These are phyloP conservation scores for Russula sp. DNA, from an alignment of 768 basidiomycete species.

Conservation along the genomic window DNA sequence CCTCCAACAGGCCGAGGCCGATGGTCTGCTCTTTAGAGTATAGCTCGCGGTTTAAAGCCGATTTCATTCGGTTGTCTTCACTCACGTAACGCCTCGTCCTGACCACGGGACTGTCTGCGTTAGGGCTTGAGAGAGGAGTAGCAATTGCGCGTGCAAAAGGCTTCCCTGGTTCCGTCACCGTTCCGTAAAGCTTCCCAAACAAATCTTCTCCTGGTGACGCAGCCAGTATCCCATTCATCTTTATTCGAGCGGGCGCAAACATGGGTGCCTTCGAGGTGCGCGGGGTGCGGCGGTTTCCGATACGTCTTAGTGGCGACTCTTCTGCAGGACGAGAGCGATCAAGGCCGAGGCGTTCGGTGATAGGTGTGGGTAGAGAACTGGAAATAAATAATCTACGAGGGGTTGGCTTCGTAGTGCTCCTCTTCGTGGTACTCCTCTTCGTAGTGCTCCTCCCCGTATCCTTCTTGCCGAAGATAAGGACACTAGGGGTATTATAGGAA, in stretches of 20 bases:
- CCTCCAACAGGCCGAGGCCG: constrained; percentile 35
- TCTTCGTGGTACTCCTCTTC: constrained; percentile 7
- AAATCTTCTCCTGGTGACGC: constrained; percentile 25
- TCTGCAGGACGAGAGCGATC: constrained; percentile 37
- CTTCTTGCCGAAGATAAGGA: constrained; percentile 29
- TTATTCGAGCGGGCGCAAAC: constrained; percentile 27
- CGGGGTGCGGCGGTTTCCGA: constrained; percentile 20
- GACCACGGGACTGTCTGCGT: constrained; percentile 29
- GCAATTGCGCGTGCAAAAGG: constrained; percentile 8
- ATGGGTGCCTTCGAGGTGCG: constrained; percentile 23
- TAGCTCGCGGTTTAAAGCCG: constrained; percentile 21
- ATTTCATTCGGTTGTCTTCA: constrained; percentile 23
- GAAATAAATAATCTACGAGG: constrained; percentile 42
- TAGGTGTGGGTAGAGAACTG: constrained; percentile 38
- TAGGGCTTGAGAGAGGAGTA: constrained; percentile 28
- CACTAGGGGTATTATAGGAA: constrained; percentile 40
- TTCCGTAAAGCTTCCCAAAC: constrained; percentile 24
- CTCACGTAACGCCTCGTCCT: constrained; percentile 26
- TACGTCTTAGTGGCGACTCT: constrained; percentile 46
- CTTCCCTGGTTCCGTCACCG: constrained; percentile 18
- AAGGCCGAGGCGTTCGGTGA: constrained; percentile 35
- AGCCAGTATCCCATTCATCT: constrained; percentile 17
- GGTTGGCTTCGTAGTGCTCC: constrained; percentile 34
- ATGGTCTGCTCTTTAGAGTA: constrained; percentile 20
- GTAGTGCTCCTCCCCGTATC: constrained; percentile 22